Evolutionary conservation across 1,284 basidiomycete species (phyloP).

Genomic region (Ceratobasidium sp.): DNA sequence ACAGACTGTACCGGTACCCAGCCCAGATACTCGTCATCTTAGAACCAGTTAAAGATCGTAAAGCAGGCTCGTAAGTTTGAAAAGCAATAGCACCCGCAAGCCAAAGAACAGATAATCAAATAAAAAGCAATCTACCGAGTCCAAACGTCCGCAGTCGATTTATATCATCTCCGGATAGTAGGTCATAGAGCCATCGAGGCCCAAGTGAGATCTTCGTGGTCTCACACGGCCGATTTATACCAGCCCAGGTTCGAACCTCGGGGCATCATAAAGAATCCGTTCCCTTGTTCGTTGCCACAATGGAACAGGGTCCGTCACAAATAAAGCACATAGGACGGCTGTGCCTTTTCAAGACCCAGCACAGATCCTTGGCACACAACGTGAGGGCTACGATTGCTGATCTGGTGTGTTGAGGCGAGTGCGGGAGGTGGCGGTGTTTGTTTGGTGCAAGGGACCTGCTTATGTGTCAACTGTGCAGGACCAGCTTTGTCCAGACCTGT

Average conservation of each 20-base stretch:
- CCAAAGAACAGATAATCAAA: neutral
- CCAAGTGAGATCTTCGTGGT: conserved; percentile 2
- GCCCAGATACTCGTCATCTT: conserved; percentile 31
- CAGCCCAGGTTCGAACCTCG: neutral
- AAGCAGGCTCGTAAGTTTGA: neutral
- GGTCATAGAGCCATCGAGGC: conserved; percentile 20
- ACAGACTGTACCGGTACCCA: conserved; percentile 32
- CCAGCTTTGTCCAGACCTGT: too few species aligned
- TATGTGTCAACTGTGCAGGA: too few species aligned
- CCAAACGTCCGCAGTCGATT: neutral
- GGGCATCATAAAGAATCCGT: conserved; percentile 4
- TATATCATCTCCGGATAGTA: conserved; percentile 15
- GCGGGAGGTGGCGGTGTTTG: neutral
- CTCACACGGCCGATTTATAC: neutral
- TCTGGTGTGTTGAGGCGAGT: neutral
- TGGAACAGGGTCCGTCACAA: neutral
- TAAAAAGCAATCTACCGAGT: neutral
- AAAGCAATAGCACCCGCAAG: conserved; percentile 7
- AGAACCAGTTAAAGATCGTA: conserved; percentile 3
- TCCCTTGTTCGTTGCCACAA: conserved; percentile 25
- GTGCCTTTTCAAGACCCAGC: neutral
- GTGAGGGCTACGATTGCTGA: neutral
- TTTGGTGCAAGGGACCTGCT: too few species aligned
- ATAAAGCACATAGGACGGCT: conserved; percentile 2
- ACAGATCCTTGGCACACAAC: neutral